Base-by-base conservation (phyloP, 106 monocot genomes). In the Posidonia australis region DNA sequence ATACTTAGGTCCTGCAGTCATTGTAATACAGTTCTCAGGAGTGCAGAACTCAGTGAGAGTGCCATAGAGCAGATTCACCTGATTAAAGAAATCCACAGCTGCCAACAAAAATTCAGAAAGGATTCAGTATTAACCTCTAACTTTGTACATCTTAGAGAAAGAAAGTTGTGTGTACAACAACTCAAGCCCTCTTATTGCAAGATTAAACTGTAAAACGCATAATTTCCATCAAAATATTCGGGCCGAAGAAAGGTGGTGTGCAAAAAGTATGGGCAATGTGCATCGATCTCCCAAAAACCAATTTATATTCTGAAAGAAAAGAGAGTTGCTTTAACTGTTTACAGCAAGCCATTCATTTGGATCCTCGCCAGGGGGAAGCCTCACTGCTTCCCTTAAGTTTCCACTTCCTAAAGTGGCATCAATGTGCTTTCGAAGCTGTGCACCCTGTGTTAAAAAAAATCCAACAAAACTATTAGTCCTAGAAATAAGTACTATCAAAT, bases 21-120 rank as follows among this genome's bases (percentile, higher is more conserved):
- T 96, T 56, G 96, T 96, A 68, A 90, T 84, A 49, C 96, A 96
- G 70, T 66, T 96, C 55, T 90, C 96, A 74, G 90, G 66, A 30
- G 90, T 96, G 74, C 96, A 96, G 71, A 96, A 96, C 67, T 96
- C 96, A 24, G 87, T 74, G 28, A 96, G 87, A 29, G 96, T 96
- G 60, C 90, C 96, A 81, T 90, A 96, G 16, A 96, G 82, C 68
- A 96, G 69, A 77, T 96, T 96, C 63, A 96, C 96, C 69, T 96
- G 96, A 44, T 96, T 96, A 77, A 96, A 96, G 78, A 96, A 96
- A 87, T 96, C 96, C 65, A 96, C 96, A 71, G 96, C 96, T 96
- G 86, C 65, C 79, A 79, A 25, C 5, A 42, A 67, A 71, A 17
- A 66, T 70, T 9, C 49, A 59, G 24, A 76, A 27, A 65, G 24